A percentile compares a stretch with the other conserved stretches of the same genome.
Evolutionary conservation across 306 rosid genomes (phyloP).

Genomic region (Begonia fuchsioides): DNA sequence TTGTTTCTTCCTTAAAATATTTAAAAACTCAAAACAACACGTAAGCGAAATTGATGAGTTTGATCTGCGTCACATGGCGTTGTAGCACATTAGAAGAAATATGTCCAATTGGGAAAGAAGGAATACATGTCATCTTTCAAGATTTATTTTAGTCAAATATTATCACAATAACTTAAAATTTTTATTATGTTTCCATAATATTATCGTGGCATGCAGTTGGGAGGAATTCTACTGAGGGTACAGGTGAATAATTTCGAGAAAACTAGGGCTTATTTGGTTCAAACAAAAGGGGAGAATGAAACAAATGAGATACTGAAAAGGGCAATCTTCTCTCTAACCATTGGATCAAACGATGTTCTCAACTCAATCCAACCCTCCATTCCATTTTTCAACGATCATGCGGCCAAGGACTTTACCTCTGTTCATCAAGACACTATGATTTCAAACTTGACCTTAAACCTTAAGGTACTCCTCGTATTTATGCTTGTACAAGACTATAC

Average conservation of each 20-base stretch:
- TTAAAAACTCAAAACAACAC: no score
- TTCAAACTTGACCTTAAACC: slow-evolving; percentile 30
- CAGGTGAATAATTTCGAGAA: slow-evolving; percentile 32
- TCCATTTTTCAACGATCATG: slow-evolving; percentile 19
- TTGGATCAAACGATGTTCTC: slow-evolving; percentile 42
- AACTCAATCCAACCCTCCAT: slow-evolving; percentile 30
- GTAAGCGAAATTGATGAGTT: no score
- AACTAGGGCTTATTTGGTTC: slow-evolving; percentile 18
- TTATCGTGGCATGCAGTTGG: slow-evolving; percentile 14
- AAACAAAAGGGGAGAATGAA: slow-evolving; percentile 23
- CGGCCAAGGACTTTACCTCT: slow-evolving; percentile 17
- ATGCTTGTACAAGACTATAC: no score
- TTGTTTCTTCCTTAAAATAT: no score
- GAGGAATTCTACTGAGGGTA: slow-evolving; percentile 25
- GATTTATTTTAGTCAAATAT: no score
- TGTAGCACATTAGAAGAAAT: no score
- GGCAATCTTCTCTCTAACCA: slow-evolving; percentile 33
- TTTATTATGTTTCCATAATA: no score
- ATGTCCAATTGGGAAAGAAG: no score
- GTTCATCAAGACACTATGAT: slow-evolving; percentile 26
- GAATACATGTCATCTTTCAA: no score
- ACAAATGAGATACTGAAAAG: slow-evolving; percentile 22
- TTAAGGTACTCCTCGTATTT: slow-evolving; percentile 29
- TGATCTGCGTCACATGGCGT: no score
- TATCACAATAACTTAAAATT: no score